A percentile compares a stretch with the other conserved stretches of the same genome.
These are phyloP conservation scores for Bauhinia variegata DNA, from an alignment of 306 rosid genomes.

Conservation along the genomic window DNA sequence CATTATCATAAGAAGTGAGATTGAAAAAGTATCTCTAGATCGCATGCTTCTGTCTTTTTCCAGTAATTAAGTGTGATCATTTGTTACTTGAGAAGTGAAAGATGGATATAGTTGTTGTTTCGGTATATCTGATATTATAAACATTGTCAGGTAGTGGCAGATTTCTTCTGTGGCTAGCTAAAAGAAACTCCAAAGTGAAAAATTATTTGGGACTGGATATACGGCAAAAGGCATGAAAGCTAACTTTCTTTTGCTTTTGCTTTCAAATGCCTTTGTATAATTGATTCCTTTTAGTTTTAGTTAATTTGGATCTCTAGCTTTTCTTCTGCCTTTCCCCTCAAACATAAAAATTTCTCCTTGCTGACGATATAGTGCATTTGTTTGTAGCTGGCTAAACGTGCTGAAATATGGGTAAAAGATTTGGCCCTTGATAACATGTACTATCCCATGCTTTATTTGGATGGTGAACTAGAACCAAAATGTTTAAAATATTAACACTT, in stretches of 20 bases:
- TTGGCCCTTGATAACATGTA: constrained; percentile 77
- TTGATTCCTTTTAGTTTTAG: constrained; percentile 27
- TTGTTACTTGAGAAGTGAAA: constrained; percentile 12
- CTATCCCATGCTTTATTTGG: constrained; percentile 39
- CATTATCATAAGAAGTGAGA: neutral
- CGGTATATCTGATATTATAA: constrained; percentile 28
- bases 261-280: constrained; percentile 28
- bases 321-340: constrained; percentile 23
- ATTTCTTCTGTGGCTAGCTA: constrained; percentile 87
- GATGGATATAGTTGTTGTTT: neutral
- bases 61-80: constrained; percentile 9
- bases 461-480: constrained; percentile 21
- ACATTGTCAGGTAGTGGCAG: constrained; percentile 80
- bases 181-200: constrained; percentile 59
- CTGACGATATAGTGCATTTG: constrained; percentile 23
- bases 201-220: constrained; percentile 91
- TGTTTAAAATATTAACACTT: neutral
- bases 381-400: constrained; percentile 83
- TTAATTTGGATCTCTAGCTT: constrained; percentile 31
- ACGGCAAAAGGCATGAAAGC: constrained; percentile 64
- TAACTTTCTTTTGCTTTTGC: constrained; percentile 25
- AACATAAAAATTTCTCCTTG: neutral
- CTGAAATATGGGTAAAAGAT: constrained; percentile 81
- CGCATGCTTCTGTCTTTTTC: neutral
- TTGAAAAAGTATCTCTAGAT: constrained; percentile 21